Conservation (phyloP, 1,139 yeast genomes). For the Magnusiomyces tetraspermus region DNA sequence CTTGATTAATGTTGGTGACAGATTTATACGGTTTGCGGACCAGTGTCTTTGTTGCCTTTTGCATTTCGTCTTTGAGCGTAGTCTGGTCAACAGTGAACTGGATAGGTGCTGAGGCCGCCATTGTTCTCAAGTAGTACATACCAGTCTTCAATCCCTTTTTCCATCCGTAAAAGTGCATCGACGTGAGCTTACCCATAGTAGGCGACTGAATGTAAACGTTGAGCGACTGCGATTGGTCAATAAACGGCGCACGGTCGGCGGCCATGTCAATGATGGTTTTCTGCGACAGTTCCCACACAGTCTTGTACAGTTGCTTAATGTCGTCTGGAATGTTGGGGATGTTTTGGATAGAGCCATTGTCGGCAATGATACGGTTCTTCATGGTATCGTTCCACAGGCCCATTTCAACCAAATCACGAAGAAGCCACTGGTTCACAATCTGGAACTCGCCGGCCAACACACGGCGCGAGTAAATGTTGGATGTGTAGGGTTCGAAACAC, state of each 20-base stretch:
- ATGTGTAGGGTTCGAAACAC: constrained; percentile 86
- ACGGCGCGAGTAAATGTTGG: constrained; percentile 78
- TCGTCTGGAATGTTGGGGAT: constrained; percentile 70
- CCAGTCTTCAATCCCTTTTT: constrained; percentile 95
- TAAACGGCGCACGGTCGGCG: constrained; percentile 85
- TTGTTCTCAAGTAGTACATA: constrained; percentile 88
- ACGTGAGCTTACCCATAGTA: constrained; percentile 87
- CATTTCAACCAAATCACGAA: constrained; percentile 71
- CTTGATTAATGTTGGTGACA: constrained; percentile 11
- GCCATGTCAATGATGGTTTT: constrained; percentile 86
- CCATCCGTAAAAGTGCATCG: constrained; percentile 98
- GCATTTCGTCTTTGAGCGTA: constrained; percentile 33
- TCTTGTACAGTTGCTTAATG: constrained; percentile 70
- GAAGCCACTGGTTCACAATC: constrained; percentile 72
- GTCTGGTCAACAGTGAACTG: constrained; percentile 76
- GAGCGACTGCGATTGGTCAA: constrained; percentile 91
- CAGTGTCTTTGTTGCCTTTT: constrained; percentile 28
- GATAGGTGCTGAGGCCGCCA: constrained; percentile 90
- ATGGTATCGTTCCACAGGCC: constrained; percentile 74
- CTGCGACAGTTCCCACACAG: constrained; percentile 96
- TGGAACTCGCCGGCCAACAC: constrained; percentile 86
- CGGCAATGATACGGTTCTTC: constrained; percentile 70
- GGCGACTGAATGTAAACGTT: constrained; percentile 80
- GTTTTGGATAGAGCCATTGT: constrained; percentile 79
- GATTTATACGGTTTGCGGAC: constrained; percentile 31